Evolutionary conservation across 306 rosid genomes (phyloP), one percentile per base, ranked within the genome.

Genomic region (Cucumis hystrix): DNA sequence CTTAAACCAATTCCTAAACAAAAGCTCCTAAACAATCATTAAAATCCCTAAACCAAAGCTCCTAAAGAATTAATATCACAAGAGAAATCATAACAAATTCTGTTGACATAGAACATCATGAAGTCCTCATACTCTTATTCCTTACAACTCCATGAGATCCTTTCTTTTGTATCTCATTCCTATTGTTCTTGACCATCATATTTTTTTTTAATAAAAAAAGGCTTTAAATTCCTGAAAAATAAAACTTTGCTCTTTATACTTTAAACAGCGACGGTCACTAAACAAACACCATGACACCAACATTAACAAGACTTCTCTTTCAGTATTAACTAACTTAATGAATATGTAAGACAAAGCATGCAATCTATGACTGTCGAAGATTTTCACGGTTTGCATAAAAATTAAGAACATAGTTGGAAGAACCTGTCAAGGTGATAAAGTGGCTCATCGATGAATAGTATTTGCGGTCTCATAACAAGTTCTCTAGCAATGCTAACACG

Each of bases 401-500:
- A 18, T 28, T 80, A 54, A 49, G 60, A 25, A 28, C 23, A 71
- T 8, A 39, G 77, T 35, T 11, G 52, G 58, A 82, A 71, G 72
- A 62, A 96, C 99, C 99, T 89, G 82, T 96, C 96, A 78, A 96
- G 96, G 79, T 85, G 96, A 77, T 92, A 96, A 75, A 96, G 98
- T 75, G 99, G 99, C 84, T 96, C 99, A 15, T 96, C 99, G 39
- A 96, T 87, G 79, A 96, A 96, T 79, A 96, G 88, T 82, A 92
- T 81, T 47, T 87, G 99, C 0, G 99, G 99, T 84, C 98, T 92
- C 97, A 89, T 92, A 68, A 96, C 97, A 80, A 96, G 98, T 83
- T 96, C 99, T 83, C 96, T 84, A n/a, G 99, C 99, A 72, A 96
- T 92, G 84, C 96, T 79, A 84, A 96, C 84, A 75, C 97, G 98